These are phyloP conservation scores for Solanum appendiculatum DNA, from an alignment of 257 asterid species.

Conservation along the genomic window DNA sequence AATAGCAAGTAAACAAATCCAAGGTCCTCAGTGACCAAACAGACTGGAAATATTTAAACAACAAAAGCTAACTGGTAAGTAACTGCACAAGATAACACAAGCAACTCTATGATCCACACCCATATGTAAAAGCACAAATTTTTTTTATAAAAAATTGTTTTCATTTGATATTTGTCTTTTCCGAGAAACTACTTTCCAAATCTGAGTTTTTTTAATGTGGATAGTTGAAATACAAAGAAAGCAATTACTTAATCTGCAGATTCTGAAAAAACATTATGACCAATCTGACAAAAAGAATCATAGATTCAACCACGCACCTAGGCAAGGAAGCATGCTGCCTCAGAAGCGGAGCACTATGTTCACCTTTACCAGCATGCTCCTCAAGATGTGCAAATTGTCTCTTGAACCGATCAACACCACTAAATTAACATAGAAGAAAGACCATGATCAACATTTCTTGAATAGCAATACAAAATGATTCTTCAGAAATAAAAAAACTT, in stretches of 20 bases:
- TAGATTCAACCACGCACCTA: slow-evolving; percentile 34
- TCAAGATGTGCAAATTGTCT: slow-evolving; percentile 95
- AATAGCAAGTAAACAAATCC: not conserved
- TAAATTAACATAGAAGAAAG: slow-evolving; percentile 14
- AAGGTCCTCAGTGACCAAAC: not conserved
- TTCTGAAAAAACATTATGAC: not conserved
- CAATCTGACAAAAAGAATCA: not conserved
- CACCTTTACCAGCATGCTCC: slow-evolving; percentile 78
- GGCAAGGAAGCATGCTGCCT: slow-evolving; percentile 90
- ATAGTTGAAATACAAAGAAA: not conserved
- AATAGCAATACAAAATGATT: not conserved
- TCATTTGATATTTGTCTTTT: not conserved
- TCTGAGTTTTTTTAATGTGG: not conserved
- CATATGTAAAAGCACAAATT: not conserved
- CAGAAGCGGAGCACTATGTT: slow-evolving; percentile 55
- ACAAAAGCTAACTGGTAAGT: not conserved
- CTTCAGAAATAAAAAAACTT: not conserved
- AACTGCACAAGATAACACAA: not conserved
- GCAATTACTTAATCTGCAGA: not conserved
- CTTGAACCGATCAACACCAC: slow-evolving; percentile 97
- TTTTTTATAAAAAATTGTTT: not conserved
- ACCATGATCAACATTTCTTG: slow-evolving; percentile 1
- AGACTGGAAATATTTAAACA: not conserved
- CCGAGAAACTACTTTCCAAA: not conserved
- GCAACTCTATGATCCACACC: not conserved